Base-by-base conservation (phyloP, 352 stramenopile genomes). In the Phytophthora ohioensis region DNA sequence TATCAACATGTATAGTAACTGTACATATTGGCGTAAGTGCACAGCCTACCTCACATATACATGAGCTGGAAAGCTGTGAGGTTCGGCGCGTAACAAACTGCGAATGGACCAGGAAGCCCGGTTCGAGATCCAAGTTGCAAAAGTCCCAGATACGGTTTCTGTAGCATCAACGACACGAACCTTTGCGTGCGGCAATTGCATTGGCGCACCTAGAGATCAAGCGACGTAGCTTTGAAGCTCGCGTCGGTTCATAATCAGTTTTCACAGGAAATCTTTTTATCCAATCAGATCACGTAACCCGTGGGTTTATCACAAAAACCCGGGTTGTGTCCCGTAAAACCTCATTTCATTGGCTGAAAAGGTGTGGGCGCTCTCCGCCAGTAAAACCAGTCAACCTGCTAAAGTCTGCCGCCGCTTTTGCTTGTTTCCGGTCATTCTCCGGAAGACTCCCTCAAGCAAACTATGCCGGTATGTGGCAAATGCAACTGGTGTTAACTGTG, bases 381-480 rank as follows among this genome's bases (percentile, higher is more conserved):
- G 63, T 77, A 67, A 79, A 80, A 75, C 41, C 15, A 17, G 11
- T 4, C 9, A 35, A 12, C 48, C 5, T 30, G 5, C 42, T 1
- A 41, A 21, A 21, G 21, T 21, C 21, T 21, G 21, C 30, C 17
- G 27, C 35, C 7, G 35, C 30, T 9, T 45, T 62, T 48, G 49
- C 48, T 13, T 15, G 5, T 12, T n/a, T 4, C 51, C 7, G 52
- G 49, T 75, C 68, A 76, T 80, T 76, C 55, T 36, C 68, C 57
- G 67, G 67, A 81, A 81, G 71, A 79, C 71, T 81, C 74, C 73
- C 69, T 73, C 15, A 55, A 71, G 57, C 70, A 62, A 71, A 79
- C 47, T 48, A 81, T 81, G 74, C 74, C 74, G 70, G 74, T 81
- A 71, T 58, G 67, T 69, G 0, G 8, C 42, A 31, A 21, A 42